Evolutionary conservation across 1,284 basidiomycete genomes (phyloP), one percentile per base, ranked within the genome.

Genomic region (Puccinia novopanici): DNA sequence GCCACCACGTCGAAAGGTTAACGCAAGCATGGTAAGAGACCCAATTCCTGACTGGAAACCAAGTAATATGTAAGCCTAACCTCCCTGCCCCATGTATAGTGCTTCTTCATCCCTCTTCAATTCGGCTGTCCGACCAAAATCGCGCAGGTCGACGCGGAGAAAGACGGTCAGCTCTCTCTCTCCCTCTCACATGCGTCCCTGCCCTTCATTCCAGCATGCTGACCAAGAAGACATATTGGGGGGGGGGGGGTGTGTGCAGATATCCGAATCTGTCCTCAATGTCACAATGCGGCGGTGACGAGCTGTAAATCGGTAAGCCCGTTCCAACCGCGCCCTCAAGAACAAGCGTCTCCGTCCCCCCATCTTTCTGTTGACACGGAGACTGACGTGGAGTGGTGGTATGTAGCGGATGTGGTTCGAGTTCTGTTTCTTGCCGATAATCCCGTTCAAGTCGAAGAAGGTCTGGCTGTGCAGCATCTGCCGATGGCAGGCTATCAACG

Each of bases 371-470:
- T 34, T 34, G 4, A 34, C 4, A 34, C 34, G 9, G 5, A 10
- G 0, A 57, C 27, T 55, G 37, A 55, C 17, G 15, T 73, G 30
- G 30, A 17, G 22, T 37, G 42, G 9, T 24, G 40, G 9, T 59
- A 13, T 74, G 27, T 40, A 78, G 76, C 17, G 76, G 55, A 78
- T 70, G 52, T 78, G 76, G 76, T 78, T 78, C 68, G 76, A 78
- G 42, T 78, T 78, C 45, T 78, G 76, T 59, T 78, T 78, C 65
- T 37, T 78, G 19, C 76, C 76, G n/a, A 55, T 78, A 13, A 71
- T 78, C 48, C 76, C 76, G 19, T 78, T 78, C 63, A 78, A 78
- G 68, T 78, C 76, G 10, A 78, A 78, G 55, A 68, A 78, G n/a
- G 63, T 78, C 6, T 78, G 76, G 76, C 9, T 78, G 8, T 78